Evolutionary conservation across 345 rosid genomes (phyloP).

Genomic region (Leavenworthia alabamica): DNA sequence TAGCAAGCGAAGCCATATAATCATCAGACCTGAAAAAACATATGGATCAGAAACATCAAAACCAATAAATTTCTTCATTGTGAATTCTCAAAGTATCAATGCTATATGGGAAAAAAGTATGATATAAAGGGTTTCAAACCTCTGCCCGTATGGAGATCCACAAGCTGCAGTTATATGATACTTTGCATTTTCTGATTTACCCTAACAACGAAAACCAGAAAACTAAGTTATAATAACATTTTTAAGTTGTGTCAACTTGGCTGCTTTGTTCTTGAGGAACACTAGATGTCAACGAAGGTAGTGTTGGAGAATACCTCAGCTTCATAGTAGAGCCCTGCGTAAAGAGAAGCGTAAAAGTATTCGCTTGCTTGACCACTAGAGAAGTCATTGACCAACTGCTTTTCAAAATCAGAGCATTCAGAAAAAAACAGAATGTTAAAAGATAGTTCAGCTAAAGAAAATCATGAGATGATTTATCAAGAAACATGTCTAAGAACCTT

Average conservation of each 20-base stretch:
- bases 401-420: background rate
- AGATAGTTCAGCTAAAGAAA: background rate
- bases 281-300: background rate
- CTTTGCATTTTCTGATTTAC: slow-evolving; percentile 58
- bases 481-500: slow-evolving; percentile 39
- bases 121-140: slow-evolving; percentile 32
- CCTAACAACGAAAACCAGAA: slow-evolving; percentile 33
- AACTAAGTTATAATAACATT: background rate
- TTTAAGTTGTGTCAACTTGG: background rate
- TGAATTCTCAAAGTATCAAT: background rate
- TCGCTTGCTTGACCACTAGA: slow-evolving; percentile 44
- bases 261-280: background rate
- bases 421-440: background rate
- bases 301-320: slow-evolving; percentile 52
- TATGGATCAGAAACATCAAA: background rate
- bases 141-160: slow-evolving; percentile 65
- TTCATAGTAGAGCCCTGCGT: slow-evolving; percentile 78
- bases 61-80: background rate
- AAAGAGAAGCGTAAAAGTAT: slow-evolving; percentile 67
- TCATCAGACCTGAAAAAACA: slow-evolving; percentile 71
- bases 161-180: slow-evolving; percentile 51
- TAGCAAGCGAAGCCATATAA: slow-evolving; percentile 85
- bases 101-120: background rate
- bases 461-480: background rate
- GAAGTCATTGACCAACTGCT: slow-evolving; percentile 57